Evolutionary conservation across 306 rosid species (phyloP), one percentile per base, ranked within the genome.

Genomic region (Gastrolobium bilobum): DNA sequence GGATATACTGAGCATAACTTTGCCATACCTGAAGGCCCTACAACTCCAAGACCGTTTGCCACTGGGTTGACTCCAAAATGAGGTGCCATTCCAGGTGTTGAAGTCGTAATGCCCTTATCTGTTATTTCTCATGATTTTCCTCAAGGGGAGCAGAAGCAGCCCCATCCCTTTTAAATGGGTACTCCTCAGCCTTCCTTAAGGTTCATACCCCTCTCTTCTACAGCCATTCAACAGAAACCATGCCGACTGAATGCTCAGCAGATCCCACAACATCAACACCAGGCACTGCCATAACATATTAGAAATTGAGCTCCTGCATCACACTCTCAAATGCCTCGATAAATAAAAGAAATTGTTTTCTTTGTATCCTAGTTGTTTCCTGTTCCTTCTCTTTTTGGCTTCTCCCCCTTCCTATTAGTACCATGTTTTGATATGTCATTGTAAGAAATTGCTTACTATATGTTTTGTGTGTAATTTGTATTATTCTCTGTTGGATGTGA

Each of bases 131-230:
- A 89, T 47, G 99, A 94, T 76, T 31, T 83, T 65, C 78, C 91
- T 68, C 94, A 87, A 75, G 99, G 98, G 69, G 98, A 92, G 37
- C 92, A 86, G 71, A 92, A 92, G 79, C 99, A 92, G 71, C 79
- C 97, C 71, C 95, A 87, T 84, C 89, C 88, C 30, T 87, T 72
- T 57, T 86, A 97, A n/a, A 84, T 88, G 82, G 96, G 94, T 56
- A 94, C 98, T 63, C 99, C 99, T 66, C 97, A 20, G 97, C 83
- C 98, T 95, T 56, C 99, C 99, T 30, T 97, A 98, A 31, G 99
- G 99, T 73, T 98, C 99, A 30, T 98, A 95, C 79, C 99, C 99
- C 43, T 95, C 94, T 56, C 93, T 91, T 79, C 93, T 91, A 87
- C 87, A 48, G 79, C 77, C 50, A 91, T 88, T 84, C 97, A 91